Evolutionary conservation across 75 land plant species (phyloP).

Genomic region (Sequoia sempervirens): DNA sequence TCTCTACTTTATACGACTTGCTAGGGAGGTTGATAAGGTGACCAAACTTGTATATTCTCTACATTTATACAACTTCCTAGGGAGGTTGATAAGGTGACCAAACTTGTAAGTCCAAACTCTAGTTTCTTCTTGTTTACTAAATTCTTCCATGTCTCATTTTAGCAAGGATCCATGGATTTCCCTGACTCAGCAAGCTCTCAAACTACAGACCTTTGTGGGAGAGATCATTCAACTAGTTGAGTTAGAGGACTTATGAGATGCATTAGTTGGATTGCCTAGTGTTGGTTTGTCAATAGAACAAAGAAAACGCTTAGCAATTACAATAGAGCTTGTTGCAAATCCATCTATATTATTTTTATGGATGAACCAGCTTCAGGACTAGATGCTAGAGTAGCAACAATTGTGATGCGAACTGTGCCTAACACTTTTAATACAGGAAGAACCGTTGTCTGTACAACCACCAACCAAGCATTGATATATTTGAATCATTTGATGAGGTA

Average conservation of each 20-base stretch:
- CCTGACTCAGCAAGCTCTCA: not conserved
- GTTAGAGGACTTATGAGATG: conserved; percentile 40
- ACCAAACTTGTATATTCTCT: conserved; percentile 48
- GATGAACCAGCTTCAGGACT: conserved; percentile 79
- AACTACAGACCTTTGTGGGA: conserved; percentile 55
- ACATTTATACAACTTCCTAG: conserved; percentile 46
- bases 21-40: conserved; percentile 30
- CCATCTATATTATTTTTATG: conserved; percentile 76
- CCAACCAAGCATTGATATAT: conserved; percentile 71
- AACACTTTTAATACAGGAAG: conserved; percentile 71
- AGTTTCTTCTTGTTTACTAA: not conserved
- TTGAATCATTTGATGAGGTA: conserved; percentile 85
- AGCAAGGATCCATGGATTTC: not conserved
- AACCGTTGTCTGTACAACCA: conserved; percentile 68
- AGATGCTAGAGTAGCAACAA: conserved; percentile 62
- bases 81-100: conserved; percentile 32
- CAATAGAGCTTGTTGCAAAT: conserved; percentile 72
- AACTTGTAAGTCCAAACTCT: conserved; percentile 25
- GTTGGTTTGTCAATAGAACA: conserved; percentile 76
- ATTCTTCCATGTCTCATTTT: not conserved
- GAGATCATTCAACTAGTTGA: conserved; percentile 81
- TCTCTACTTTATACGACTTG: conserved; percentile 53
- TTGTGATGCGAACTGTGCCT: conserved; percentile 67
- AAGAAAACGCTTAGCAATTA: conserved; percentile 64
- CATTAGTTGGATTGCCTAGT: conserved; percentile 70